These are phyloP conservation scores for Didymella segeticola DNA, from an alignment of 2,329 filamentous ascomycete genomes.

Conservation along the genomic window DNA sequence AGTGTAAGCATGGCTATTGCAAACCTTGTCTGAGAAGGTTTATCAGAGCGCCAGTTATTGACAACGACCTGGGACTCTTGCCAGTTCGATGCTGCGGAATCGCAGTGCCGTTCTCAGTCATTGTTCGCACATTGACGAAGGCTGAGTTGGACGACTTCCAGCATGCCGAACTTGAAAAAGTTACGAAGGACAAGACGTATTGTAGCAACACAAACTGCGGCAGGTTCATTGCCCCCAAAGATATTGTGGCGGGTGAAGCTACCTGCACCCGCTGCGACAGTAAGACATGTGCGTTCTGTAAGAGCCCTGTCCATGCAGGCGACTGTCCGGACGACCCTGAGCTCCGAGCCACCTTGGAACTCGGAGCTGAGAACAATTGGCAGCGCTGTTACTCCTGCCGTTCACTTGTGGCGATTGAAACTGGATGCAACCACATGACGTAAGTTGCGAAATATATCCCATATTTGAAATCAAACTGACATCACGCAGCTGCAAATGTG, in stretches of 20 bases:
- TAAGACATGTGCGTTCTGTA: conserved; percentile 25
- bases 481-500: not conserved
- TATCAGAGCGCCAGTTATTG: too few species aligned
- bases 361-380: conserved; percentile 21
- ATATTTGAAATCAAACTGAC: not conserved
- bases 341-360: conserved; percentile 15
- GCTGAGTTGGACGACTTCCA: conserved; percentile 14
- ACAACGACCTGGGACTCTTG: too few species aligned
- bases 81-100: too few species aligned
- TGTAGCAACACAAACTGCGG: conserved; percentile 25
- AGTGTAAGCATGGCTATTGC: too few species aligned
- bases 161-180: conserved; percentile 14
- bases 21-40: too few species aligned
- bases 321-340: conserved; percentile 27
- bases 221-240: conserved; percentile 18
- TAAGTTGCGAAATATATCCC: conserved; percentile 20
- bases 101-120: conserved; percentile 19
- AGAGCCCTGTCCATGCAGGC: conserved; percentile 16
- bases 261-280: conserved; percentile 16
- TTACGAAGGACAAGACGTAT: conserved; percentile 16
- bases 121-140: conserved; percentile 4
- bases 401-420: conserved; percentile 16
- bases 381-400: conserved; percentile 21
- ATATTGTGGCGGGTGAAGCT: conserved; percentile 16
- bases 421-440: conserved; percentile 34